These are phyloP conservation scores for Drechslera avenae DNA, from an alignment of 2,329 filamentous ascomycete species.

Conservation along the genomic window DNA sequence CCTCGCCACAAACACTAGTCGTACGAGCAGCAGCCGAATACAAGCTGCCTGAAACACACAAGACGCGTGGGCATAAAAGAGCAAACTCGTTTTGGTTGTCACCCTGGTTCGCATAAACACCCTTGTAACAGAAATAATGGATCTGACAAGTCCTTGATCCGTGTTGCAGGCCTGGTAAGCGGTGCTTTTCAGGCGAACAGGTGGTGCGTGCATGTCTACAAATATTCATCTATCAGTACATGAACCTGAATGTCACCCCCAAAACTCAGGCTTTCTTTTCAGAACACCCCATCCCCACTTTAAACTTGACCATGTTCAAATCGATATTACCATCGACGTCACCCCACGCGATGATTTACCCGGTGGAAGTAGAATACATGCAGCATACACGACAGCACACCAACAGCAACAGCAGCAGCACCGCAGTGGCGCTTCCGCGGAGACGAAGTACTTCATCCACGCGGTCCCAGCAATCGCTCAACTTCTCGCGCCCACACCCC, in stretches of 20 bases:
- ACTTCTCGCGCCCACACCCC: slow-evolving; percentile 16
- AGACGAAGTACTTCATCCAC: slow-evolving; percentile 16
- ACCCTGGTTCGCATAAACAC: slow-evolving; percentile 14
- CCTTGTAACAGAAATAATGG: slow-evolving; percentile 16
- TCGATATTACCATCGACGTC: neutral
- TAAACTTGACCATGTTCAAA: too few species aligned
- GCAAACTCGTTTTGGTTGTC: slow-evolving; percentile 4
- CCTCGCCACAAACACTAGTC: neutral
- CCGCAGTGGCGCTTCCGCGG: slow-evolving; percentile 6
- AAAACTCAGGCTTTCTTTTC: neutral
- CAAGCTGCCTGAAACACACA: slow-evolving; percentile 1
- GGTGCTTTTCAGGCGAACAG: slow-evolving; percentile 2
- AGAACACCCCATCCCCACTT: neutral
- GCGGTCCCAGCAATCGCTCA: slow-evolving; percentile 6
- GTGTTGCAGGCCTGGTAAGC: neutral
- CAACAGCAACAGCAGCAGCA: neutral
- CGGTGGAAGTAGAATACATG: slow-evolving; percentile 14
- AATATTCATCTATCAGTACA: neutral
- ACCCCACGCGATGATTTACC: slow-evolving; percentile 16
- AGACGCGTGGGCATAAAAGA: slow-evolving; percentile 4
- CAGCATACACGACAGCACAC: slow-evolving; percentile 8
- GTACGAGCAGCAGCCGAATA: neutral
- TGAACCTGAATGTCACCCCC: neutral
- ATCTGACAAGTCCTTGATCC: slow-evolving; percentile 6
- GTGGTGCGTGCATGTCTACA: slow-evolving; percentile 13